Evolutionary conservation across 1,139 yeast genomes (phyloP), one percentile per base, ranked within the genome.

Genomic region (Debaryomyces sp.): DNA sequence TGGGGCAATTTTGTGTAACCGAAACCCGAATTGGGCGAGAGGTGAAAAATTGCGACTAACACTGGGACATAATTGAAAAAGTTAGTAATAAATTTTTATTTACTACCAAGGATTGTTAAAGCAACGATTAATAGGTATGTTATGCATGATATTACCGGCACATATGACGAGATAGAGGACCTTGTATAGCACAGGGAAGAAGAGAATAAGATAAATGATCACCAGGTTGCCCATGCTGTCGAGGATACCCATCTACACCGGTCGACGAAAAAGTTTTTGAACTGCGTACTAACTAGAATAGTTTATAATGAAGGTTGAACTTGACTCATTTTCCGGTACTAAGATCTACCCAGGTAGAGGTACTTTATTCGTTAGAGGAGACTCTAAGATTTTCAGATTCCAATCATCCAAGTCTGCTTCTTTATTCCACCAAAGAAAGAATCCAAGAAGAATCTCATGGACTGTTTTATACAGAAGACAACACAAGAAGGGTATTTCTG

Each of bases 341-440:
- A 94, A 92, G 84, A 94, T 94, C 87, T 95, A 94, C 96, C 99
- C 99, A 84, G 98, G 99, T 82, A 89, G 97, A 86, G 99, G 99
- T 82, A 90, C 96, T 77, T 87, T 94, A 78, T 94, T 90, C 75
- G 94, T 94, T 80, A 92, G 99, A 83, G 97, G 98, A 71, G 99
- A 94, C 91, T 91, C 98, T 73, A 94, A 94, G 85, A 80, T 92
- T 73, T 94, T 94, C 96, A 91, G 99, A 87, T 94, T 95, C 96
- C 96, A 89, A 80, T 87, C 91, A 76, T 89, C 97, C 66, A 95
- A 94, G 84, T 85, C 96, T 73, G 95, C 96, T 70, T 91, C 99
- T 75, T 87, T 94, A 73, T 94, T 94, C 96, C 86, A 87, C 74
- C 99, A 95, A 85, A 91, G 98, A 87, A 94, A 94, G 96, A 94